These are phyloP conservation scores for Penicillium expansum DNA, from an alignment of 2,329 filamentous ascomycete genomes.

Conservation along the genomic window DNA sequence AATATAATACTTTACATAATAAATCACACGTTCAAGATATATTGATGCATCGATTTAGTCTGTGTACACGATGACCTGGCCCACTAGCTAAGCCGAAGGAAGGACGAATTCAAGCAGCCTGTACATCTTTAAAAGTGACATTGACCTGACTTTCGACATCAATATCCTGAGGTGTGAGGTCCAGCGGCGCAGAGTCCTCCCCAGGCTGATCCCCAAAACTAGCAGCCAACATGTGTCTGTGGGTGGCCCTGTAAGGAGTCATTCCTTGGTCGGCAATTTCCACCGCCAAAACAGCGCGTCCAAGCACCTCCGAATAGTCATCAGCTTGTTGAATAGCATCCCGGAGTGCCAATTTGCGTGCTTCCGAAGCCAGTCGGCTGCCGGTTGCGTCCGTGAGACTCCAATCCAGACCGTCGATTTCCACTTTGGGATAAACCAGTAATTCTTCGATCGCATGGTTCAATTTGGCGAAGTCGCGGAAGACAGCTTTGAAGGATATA, in stretches of 20 bases:
- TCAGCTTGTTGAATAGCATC: constrained; percentile 27
- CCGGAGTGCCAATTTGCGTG: constrained; percentile 22
- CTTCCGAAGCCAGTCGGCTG: too few species aligned
- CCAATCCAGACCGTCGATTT: too few species aligned
- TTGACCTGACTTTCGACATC: constrained; percentile 8
- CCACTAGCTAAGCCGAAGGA: neutral
- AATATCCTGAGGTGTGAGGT: constrained; percentile 13
- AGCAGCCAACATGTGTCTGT: neutral
- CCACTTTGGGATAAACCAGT: too few species aligned
- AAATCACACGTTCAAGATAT: neutral
- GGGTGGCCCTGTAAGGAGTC: neutral
- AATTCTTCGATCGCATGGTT: too few species aligned
- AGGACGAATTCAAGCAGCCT: neutral
- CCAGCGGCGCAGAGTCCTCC: constrained; percentile 1
- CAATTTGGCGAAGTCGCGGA: too few species aligned
- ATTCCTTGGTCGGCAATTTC: constrained; percentile 13
- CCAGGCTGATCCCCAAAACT: neutral
- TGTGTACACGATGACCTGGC: neutral
- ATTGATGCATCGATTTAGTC: neutral
- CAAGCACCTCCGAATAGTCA: constrained; percentile 23
- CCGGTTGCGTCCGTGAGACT: too few species aligned
- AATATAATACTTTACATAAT: neutral
- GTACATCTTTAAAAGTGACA: constrained; percentile 1
- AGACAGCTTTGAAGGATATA: too few species aligned
- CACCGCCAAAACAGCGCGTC: constrained; percentile 14